Percentiles rank a stretch among this genome's conserved stretches.
Conservation (phyloP, 192 early-diverging fungal genomes). For the Linnemannia zychae region DNA sequence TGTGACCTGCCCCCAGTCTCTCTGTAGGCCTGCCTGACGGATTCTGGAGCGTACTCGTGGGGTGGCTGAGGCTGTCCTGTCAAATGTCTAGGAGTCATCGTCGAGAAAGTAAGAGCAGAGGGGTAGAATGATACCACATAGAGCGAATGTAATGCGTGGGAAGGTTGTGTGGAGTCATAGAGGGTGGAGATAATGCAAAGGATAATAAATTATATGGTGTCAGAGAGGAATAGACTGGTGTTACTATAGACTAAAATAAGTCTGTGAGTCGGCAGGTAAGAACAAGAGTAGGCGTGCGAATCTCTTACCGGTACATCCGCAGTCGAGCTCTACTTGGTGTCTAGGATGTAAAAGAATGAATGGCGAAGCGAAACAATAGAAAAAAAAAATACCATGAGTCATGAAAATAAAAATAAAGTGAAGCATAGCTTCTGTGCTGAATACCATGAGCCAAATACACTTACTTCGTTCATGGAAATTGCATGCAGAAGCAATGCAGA, state of each 20-base stretch:
- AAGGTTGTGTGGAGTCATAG: background rate
- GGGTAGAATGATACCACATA: background rate
- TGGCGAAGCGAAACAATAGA: background rate
- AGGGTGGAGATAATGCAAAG: background rate
- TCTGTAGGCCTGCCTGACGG: background rate
- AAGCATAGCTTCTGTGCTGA: background rate
- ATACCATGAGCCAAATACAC: background rate
- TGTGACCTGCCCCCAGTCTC: background rate
- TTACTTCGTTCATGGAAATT: slow-evolving; percentile 53
- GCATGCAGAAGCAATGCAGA: slow-evolving; percentile 33
- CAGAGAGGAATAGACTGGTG: background rate
- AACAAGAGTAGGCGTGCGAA: background rate
- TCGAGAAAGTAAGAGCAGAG: too few species aligned
- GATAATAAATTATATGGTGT: background rate
- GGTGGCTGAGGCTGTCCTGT: slow-evolving; percentile 46
- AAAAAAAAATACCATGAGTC: background rate
- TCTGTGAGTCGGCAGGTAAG: background rate
- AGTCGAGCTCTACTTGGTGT: slow-evolving; percentile 41
- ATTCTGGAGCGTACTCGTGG: slow-evolving; percentile 23
- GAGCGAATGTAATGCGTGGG: background rate
- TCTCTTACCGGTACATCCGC: slow-evolving; percentile 39
- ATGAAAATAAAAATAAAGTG: background rate
- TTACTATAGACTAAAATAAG: background rate
- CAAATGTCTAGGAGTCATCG: slow-evolving; percentile 22
- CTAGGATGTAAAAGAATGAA: background rate